A percentile compares a stretch with the other conserved stretches of the same genome.
Conservation (phyloP, 2,329 filamentous ascomycete species). For the Blastomyces gilchristii region DNA sequence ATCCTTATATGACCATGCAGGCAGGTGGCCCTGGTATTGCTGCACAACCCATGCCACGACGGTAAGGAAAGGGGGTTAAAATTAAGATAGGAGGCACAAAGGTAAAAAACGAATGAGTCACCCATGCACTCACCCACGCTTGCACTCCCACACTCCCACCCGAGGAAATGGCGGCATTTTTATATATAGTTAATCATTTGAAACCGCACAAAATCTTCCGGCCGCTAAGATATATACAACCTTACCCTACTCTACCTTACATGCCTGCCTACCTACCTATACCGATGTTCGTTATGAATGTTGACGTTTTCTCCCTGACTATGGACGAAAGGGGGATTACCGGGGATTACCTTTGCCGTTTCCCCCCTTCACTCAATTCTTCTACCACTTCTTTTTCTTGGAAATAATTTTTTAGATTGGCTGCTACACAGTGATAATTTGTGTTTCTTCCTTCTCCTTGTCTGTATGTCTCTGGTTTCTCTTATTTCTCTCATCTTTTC, state of each 20-base stretch:
- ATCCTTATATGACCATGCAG: conserved; percentile 38
- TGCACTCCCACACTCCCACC: background rate
- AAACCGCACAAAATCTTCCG: background rate
- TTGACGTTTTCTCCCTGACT: background rate
- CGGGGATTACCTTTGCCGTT: background rate
- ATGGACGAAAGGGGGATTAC: background rate
- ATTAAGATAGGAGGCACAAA: background rate
- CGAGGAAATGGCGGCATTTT: background rate
- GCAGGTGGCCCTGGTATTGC: conserved; percentile 26
- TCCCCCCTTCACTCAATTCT: background rate
- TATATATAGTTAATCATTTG: background rate
- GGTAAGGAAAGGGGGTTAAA: conserved; percentile 11
- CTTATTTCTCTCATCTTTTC: background rate
- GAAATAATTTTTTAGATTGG: conserved; percentile 9
- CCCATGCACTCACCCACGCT: background rate
- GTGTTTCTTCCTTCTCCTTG: conserved; percentile 3
- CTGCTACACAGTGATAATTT: conserved; percentile 4
- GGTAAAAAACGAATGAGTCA: background rate
- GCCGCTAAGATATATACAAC: background rate
- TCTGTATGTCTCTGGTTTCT: background rate
- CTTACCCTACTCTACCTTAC: background rate
- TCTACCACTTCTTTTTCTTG: conserved; percentile 14
- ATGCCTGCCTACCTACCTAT: background rate
- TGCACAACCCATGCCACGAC: conserved; percentile 27
- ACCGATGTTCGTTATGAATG: background rate